These are phyloP conservation scores for Sanghuangporus sanghuang DNA, from an alignment of 1,284 basidiomycete genomes.

Conservation along the genomic window DNA sequence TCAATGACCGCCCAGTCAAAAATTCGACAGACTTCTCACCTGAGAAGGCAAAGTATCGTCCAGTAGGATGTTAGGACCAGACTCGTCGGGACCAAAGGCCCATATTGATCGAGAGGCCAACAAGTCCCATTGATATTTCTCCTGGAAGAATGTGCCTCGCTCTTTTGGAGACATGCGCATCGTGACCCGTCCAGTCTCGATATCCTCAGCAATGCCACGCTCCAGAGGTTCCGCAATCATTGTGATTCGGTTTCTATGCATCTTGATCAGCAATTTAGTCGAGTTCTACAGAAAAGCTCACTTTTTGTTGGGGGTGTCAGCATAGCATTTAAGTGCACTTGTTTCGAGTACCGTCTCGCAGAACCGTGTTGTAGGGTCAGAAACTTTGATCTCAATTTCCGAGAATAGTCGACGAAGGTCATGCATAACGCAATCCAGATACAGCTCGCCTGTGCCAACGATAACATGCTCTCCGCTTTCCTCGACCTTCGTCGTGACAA, in stretches of 20 bases:
- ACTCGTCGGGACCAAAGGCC: constrained; percentile 99
- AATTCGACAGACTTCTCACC: constrained; percentile 34
- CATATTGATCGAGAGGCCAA: constrained; percentile 97
- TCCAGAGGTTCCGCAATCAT: constrained; percentile 98
- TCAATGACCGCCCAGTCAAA: neutral
- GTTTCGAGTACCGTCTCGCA: constrained; percentile 99
- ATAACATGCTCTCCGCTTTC: constrained; percentile 98
- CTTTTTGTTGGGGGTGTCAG: constrained; percentile 99
- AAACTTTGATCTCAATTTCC: constrained; percentile 99
- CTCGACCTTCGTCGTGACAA: constrained; percentile 94
- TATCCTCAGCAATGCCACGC: constrained; percentile 89
- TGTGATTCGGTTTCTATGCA: constrained; percentile 83
- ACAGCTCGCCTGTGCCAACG: constrained; percentile 95
- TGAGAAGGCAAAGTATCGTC: constrained; percentile 97
- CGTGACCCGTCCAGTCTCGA: constrained; percentile 85
- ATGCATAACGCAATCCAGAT: constrained; percentile 96
- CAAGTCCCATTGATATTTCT: constrained; percentile 97
- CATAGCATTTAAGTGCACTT: constrained; percentile 96
- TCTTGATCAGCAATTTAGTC: neutral
- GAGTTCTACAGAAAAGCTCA: constrained; percentile 32
- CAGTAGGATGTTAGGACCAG: constrained; percentile 88
- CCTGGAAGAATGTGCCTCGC: constrained; percentile 89
- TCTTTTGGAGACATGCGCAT: constrained; percentile 94
- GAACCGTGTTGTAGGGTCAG: constrained; percentile 97
- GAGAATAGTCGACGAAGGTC: constrained; percentile 90